Conservation (phyloP, 2,329 filamentous ascomycete species). For the Paracamarosporium sp. region DNA sequence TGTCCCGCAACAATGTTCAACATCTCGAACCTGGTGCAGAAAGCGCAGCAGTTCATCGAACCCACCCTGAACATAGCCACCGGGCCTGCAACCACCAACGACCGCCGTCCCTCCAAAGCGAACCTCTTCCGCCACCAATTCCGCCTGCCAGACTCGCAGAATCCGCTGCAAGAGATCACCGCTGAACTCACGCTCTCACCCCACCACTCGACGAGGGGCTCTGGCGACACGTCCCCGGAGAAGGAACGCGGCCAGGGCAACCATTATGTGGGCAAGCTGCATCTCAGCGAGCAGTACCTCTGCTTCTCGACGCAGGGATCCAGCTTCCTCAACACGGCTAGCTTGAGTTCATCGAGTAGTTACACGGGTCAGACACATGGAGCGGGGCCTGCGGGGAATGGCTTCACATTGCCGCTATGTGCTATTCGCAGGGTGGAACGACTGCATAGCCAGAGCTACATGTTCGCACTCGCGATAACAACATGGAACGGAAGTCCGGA, state of each 20-base stretch:
- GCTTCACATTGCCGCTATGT: slow-evolving; percentile 92
- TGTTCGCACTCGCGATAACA: slow-evolving; percentile 92
- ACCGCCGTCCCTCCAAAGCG: slow-evolving; percentile 86
- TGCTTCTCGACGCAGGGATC: slow-evolving; percentile 95
- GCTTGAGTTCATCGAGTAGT: slow-evolving; percentile 76
- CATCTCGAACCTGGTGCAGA: slow-evolving; percentile 85
- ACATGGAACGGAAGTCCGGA: slow-evolving; percentile 79
- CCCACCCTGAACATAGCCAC: slow-evolving; percentile 73
- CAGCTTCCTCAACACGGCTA: slow-evolving; percentile 83
- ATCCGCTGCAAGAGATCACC: slow-evolving; percentile 93
- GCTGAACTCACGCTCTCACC: slow-evolving; percentile 87
- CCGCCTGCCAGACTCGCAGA: slow-evolving; percentile 89
- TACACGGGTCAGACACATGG: slow-evolving; percentile 95
- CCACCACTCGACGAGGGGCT: slow-evolving; percentile 63
- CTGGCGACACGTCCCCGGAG: slow-evolving; percentile 60
- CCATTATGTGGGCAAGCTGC: slow-evolving; percentile 90
- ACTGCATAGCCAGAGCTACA: slow-evolving; percentile 87
- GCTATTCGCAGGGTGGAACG: slow-evolving; percentile 91
- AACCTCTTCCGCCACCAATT: slow-evolving; percentile 96
- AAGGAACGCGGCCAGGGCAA: slow-evolving; percentile 75
- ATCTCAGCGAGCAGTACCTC: slow-evolving; percentile 91
- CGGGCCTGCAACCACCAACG: slow-evolving; percentile 67
- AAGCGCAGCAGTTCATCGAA: slow-evolving; percentile 94
- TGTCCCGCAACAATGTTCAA: slow-evolving; percentile 49
- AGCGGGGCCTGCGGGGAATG: slow-evolving; percentile 90